Conservation (phyloP, 768 basidiomycete species). For the Boletus patriciae region DNA sequence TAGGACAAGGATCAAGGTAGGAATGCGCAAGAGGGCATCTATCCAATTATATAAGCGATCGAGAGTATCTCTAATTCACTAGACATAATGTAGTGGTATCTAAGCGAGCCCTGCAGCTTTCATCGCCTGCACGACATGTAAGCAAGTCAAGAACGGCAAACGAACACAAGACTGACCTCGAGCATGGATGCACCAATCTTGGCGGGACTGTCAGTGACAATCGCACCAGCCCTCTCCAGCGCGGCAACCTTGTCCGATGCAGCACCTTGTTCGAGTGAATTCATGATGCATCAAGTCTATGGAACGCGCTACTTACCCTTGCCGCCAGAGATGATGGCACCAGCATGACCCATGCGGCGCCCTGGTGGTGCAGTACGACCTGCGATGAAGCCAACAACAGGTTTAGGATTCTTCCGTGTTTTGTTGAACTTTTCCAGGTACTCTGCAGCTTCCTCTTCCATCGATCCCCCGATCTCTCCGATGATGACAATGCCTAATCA, state of each 20-base stretch:
- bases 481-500: slow-evolving; percentile 88
- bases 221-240: slow-evolving; percentile 85
- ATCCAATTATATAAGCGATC: slow-evolving; percentile 40
- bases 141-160: slow-evolving; percentile 3
- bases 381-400: slow-evolving; percentile 97
- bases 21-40: neutral
- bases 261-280: slow-evolving; percentile 52
- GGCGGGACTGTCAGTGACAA: slow-evolving; percentile 94
- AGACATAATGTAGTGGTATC: slow-evolving; percentile 26
- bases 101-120: slow-evolving; percentile 69
- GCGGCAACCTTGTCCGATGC: slow-evolving; percentile 93
- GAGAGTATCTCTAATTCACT: slow-evolving; percentile 6
- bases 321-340: slow-evolving; percentile 96
- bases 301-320: slow-evolving; percentile 59
- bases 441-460: slow-evolving; percentile 99
- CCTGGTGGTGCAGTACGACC: slow-evolving; percentile 98
- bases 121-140: slow-evolving; percentile 58
- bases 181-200: slow-evolving; percentile 91
- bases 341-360: slow-evolving; percentile 97
- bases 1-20: neutral
- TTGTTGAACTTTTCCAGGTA: slow-evolving; percentile 94
- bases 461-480: slow-evolving; percentile 97
- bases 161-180: slow-evolving; percentile 53
- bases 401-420: slow-evolving; percentile 82
- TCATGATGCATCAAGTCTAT: neutral